Evolutionary conservation across 2,329 filamentous ascomycete genomes (phyloP).

Genomic region (Cladosporium sp.): DNA sequence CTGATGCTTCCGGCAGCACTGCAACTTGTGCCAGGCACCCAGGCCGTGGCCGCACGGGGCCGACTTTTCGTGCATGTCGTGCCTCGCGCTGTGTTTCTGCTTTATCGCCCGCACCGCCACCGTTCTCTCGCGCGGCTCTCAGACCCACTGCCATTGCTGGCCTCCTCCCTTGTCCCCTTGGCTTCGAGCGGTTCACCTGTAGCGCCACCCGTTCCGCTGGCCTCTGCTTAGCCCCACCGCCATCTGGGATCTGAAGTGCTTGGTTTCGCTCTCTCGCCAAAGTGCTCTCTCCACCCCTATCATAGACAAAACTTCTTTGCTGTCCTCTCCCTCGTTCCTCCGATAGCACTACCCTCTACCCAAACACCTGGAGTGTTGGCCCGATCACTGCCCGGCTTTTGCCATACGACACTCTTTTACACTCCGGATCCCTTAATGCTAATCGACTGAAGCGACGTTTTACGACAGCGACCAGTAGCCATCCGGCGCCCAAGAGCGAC

Average conservation of each 20-base stretch:
- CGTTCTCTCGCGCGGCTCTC: not conserved
- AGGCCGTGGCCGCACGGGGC: conserved; percentile 10
- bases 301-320: conserved; percentile 20
- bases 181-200: conserved; percentile 16
- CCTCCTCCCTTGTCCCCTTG: conserved; percentile 12
- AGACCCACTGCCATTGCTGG: conserved; percentile 3
- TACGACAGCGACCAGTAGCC: conserved; percentile 15
- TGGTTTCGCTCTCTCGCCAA: conserved; percentile 3
- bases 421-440: conserved; percentile 11
- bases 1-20: conserved; percentile 16
- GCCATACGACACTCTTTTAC: conserved; percentile 19
- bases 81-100: conserved; percentile 9
- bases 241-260: conserved; percentile 20
- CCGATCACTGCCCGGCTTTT: conserved; percentile 13
- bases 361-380: conserved; percentile 18
- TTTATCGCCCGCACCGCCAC: conserved; percentile 18
- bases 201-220: conserved; percentile 19
- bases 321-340: conserved; percentile 14
- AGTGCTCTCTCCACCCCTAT: conserved; percentile 16
- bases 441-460: conserved; percentile 15
- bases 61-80: conserved; percentile 17
- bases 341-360: conserved; percentile 14
- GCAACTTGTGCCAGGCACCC: conserved; percentile 2
- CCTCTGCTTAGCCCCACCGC: conserved; percentile 19
- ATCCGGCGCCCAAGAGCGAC: conserved; percentile 17